Percentiles rank a stretch among this genome's conserved stretches.
phyloP scores from a whole-genome alignment of 2,329 filamentous ascomycete species.

The Rugonectria rugulosa region DNA sequence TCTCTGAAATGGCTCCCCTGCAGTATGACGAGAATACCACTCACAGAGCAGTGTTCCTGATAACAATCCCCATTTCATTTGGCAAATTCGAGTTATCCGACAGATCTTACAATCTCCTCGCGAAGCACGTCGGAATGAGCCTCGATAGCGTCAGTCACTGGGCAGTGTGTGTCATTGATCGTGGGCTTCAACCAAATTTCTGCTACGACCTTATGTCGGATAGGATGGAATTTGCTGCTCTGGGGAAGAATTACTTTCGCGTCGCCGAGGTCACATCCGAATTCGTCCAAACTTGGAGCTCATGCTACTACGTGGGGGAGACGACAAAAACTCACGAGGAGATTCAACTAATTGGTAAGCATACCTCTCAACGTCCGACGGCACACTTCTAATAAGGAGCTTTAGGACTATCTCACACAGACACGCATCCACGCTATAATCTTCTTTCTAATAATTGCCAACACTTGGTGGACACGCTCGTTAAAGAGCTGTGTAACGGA shows the following conservation, averaged over 20 bases:
- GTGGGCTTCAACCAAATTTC: constrained; percentile 29
- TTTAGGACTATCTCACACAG: constrained; percentile 28
- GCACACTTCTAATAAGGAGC: background rate
- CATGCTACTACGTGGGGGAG: constrained; percentile 37
- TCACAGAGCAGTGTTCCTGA: constrained; percentile 34
- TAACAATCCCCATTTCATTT: constrained; percentile 34
- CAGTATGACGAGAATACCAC: constrained; percentile 24
- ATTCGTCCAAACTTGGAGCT: constrained; percentile 36
- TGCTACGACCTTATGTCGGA: constrained; percentile 40
- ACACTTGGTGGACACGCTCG: constrained; percentile 33
- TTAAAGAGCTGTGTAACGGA: constrained; percentile 38
- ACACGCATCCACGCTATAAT: constrained; percentile 25
- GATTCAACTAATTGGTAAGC: constrained; percentile 33
- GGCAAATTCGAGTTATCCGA: constrained; percentile 32
- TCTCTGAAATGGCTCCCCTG: constrained; percentile 29
- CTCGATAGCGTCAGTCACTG: constrained; percentile 38
- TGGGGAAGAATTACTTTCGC: constrained; percentile 37
- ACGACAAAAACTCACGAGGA: constrained; percentile 36
- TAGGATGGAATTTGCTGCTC: constrained; percentile 30
- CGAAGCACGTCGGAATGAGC: constrained; percentile 35
- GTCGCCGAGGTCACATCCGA: constrained; percentile 28
- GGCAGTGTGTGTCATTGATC: constrained; percentile 36
- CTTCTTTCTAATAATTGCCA: constrained; percentile 37
- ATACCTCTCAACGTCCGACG: too few relatives aligned
- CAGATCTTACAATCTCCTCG: constrained; percentile 30